A percentile compares a stretch with the other conserved stretches of the same genome.
phyloP scores from a whole-genome alignment of 352 stramenopile genomes.

The Phytophthora cactorum region DNA sequence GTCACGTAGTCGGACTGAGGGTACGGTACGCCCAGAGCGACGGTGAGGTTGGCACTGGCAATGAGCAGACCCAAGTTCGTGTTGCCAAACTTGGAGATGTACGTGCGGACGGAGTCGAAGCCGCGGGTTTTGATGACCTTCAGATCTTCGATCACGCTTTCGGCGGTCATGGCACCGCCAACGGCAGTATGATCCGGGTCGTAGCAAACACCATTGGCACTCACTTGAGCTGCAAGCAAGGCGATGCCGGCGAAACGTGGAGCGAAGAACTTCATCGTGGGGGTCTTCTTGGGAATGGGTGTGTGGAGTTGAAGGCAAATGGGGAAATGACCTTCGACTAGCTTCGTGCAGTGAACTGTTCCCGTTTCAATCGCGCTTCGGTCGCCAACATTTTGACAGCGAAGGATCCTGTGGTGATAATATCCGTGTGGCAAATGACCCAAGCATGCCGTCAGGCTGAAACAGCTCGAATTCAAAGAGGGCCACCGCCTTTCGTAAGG shows the following conservation, averaged over 20 bases:
- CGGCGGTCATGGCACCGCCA: slow-evolving; percentile 27
- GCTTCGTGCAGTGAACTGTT: too few relatives aligned
- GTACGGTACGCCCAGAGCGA: slow-evolving; percentile 57
- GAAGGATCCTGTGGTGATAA: slow-evolving; percentile 33
- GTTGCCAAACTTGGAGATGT: slow-evolving; percentile 61
- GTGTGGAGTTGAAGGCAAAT: slow-evolving; percentile 26
- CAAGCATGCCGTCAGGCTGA: too few relatives aligned
- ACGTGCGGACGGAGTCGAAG: slow-evolving; percentile 68
- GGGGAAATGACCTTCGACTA: slow-evolving; percentile 22
- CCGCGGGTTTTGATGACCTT: slow-evolving; percentile 51
- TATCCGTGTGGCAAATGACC: too few relatives aligned
- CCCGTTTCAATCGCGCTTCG: too few relatives aligned
- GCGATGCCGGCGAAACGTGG: slow-evolving; percentile 30
- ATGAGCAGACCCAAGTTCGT: slow-evolving; percentile 51
- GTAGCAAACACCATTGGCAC: slow-evolving; percentile 69
- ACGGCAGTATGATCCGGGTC: slow-evolving; percentile 51
- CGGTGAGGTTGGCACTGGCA: slow-evolving; percentile 40
- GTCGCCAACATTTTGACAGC: slow-evolving; percentile 9
- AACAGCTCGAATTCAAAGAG: too few relatives aligned
- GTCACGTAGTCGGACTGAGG: slow-evolving; percentile 38
- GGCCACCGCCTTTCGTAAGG: too few relatives aligned
- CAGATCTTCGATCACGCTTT: slow-evolving; percentile 48
- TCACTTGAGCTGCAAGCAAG: slow-evolving; percentile 33
- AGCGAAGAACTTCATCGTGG: slow-evolving; percentile 48
- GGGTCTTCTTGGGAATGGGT: background rate